Percentiles rank a stretch among this genome's conserved stretches.
These are phyloP conservation scores for Pseudofabraea citricarpa DNA, from an alignment of 2,329 filamentous ascomycete species.

Conservation along the genomic window DNA sequence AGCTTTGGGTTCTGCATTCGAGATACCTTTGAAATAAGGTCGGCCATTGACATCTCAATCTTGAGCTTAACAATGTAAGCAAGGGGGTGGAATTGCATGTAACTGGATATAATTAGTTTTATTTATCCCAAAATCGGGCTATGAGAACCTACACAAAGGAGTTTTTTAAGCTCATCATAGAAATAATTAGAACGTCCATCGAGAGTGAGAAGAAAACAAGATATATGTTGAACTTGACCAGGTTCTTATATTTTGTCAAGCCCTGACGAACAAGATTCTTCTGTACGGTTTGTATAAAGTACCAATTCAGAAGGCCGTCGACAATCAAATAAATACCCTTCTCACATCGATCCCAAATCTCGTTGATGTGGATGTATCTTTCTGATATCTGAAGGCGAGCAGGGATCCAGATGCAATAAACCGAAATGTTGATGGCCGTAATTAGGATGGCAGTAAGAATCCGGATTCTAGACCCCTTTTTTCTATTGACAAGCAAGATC, in stretches of 20 bases:
- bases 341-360: conserved; percentile 47
- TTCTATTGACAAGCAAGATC: conserved; percentile 38
- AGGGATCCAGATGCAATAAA: conserved; percentile 51
- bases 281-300: conserved; percentile 41
- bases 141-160: conserved; percentile 28
- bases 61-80: conserved; percentile 39
- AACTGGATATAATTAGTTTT: conserved; percentile 11
- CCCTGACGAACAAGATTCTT: conserved; percentile 32
- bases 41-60: conserved; percentile 40
- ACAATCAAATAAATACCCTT: conserved; percentile 47
- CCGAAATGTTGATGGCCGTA: conserved; percentile 45
- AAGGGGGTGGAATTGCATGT: conserved; percentile 36
- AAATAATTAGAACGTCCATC: conserved; percentile 37
- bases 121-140: neutral
- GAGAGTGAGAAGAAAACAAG: conserved; percentile 34
- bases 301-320: conserved; percentile 46
- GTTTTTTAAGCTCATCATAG: conserved; percentile 33
- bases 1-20: neutral
- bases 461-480: conserved; percentile 36
- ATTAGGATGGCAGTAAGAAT: conserved; percentile 32
- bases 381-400: conserved; percentile 37
- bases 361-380: conserved; percentile 40
- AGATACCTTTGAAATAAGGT: conserved; percentile 29
- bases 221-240: conserved; percentile 35
- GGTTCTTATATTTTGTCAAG: conserved; percentile 33